These are phyloP conservation scores for Hawksworthiomyces lignivorus DNA, from an alignment of 2,329 filamentous ascomycete genomes.

Conservation along the genomic window DNA sequence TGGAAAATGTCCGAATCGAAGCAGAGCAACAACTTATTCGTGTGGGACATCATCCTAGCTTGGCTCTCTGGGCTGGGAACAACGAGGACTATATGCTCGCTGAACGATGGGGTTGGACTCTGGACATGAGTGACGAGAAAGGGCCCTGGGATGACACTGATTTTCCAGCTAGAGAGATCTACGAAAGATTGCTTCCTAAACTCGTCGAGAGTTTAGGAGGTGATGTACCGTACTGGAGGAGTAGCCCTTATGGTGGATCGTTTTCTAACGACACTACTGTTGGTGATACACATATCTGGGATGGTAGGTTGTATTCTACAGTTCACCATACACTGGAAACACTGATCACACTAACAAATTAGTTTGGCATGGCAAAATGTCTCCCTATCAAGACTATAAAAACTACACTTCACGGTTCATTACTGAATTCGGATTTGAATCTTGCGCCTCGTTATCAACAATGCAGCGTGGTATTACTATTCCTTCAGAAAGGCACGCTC, in stretches of 20 bases:
- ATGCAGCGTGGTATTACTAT: background rate
- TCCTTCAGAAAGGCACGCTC: background rate
- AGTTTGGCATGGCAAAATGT: background rate
- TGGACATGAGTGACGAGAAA: background rate
- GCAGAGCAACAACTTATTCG: slow-evolving; percentile 55
- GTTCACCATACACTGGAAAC: no score
- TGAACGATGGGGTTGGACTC: slow-evolving; percentile 22
- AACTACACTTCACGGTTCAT: background rate
- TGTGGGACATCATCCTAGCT: slow-evolving; percentile 53
- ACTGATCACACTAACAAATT: no score
- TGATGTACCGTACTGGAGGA: background rate
- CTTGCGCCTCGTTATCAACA: background rate
- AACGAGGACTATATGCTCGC: slow-evolving; percentile 47
- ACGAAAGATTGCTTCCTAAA: background rate
- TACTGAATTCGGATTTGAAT: background rate
- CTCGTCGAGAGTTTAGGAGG: background rate
- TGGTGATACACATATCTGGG: slow-evolving; percentile 1
- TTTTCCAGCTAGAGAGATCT: background rate
- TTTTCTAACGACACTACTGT: background rate
- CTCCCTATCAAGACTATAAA: slow-evolving; percentile 1
- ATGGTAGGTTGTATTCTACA: background rate
- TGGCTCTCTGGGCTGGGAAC: slow-evolving; percentile 71
- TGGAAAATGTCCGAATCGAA: slow-evolving; percentile 58
- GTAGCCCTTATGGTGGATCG: background rate
- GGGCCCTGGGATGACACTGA: background rate